Conservation (phyloP, 169 alveolate genomes). For the Eimeria zaria region DNA sequence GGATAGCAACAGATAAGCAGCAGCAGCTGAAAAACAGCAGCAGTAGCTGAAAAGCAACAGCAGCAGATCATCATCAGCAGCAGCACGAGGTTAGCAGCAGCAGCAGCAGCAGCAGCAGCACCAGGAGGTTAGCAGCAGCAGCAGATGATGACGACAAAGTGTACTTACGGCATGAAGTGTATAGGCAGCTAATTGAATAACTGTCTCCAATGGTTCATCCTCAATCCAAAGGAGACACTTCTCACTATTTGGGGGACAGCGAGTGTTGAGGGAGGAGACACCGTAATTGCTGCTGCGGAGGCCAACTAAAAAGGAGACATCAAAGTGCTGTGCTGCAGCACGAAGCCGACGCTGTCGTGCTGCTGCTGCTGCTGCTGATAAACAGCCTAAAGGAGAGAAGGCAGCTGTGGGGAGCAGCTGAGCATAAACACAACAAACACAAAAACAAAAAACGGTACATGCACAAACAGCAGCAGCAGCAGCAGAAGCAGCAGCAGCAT, state of each 20-base stretch:
- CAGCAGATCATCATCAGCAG: no score
- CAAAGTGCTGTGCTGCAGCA: constrained; percentile 69
- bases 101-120: neutral
- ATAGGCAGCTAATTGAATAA: neutral
- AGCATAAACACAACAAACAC: neutral
- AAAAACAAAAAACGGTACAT: neutral
- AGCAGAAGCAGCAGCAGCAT: neutral
- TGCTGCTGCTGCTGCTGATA: constrained; percentile 26
- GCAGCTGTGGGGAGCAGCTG: constrained; percentile 32
- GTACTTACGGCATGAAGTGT: neutral
- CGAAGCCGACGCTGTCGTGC: constrained; percentile 14
- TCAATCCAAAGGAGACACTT: constrained; percentile 19
- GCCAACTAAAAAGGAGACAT: neutral
- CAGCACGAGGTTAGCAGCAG: no score
- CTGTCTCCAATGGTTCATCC: neutral
- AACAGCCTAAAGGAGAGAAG: neutral
- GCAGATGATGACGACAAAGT: neutral
- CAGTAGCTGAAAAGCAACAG: no score
- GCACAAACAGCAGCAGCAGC: neutral
- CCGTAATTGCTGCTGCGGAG: constrained; percentile 41
- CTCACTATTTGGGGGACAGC: neutral
- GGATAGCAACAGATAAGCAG: no score
- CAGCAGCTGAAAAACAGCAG: no score
- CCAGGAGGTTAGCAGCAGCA: neutral
- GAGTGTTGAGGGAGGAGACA: constrained; percentile 50